Conservation (phyloP, 805 yeast species). For the Kuraishia capsulata region DNA sequence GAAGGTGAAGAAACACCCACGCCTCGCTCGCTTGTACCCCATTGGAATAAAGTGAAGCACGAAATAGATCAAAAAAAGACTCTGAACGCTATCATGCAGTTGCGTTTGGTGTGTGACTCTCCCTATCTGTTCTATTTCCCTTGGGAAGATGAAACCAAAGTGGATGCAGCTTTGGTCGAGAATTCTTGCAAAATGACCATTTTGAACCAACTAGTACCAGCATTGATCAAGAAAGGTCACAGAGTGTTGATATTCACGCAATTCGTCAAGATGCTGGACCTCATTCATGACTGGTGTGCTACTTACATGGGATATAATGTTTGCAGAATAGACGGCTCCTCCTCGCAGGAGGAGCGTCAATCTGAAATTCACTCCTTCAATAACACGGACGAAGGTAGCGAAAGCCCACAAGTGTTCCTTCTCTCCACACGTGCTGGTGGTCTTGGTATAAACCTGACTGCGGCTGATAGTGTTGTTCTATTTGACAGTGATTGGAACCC, state of each 20-base stretch:
- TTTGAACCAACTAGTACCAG: slow-evolving; percentile 51
- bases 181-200: slow-evolving; percentile 69
- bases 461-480: slow-evolving; percentile 83
- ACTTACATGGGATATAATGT: slow-evolving; percentile 32
- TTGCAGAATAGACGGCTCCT: slow-evolving; percentile 72
- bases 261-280: slow-evolving; percentile 74
- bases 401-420: slow-evolving; percentile 60
- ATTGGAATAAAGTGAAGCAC: not conserved
- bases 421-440: slow-evolving; percentile 94
- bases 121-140: slow-evolving; percentile 83
- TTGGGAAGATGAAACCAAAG: slow-evolving; percentile 39
- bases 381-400: slow-evolving; percentile 18
- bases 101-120: slow-evolving; percentile 76
- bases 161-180: slow-evolving; percentile 28
- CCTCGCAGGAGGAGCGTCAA: slow-evolving; percentile 57
- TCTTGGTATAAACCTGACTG: slow-evolving; percentile 75
- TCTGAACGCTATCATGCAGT: slow-evolving; percentile 72
- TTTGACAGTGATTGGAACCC: slow-evolving; percentile 98
- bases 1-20: slow-evolving; percentile 5
- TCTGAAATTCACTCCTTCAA: slow-evolving; percentile 49
- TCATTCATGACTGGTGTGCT: slow-evolving; percentile 64
- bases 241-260: slow-evolving; percentile 81
- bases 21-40: not conserved
- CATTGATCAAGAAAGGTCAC: slow-evolving; percentile 42
- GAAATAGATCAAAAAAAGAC: slow-evolving; percentile 39